Evolutionary conservation across 2,329 filamentous ascomycete genomes (phyloP).

Genomic region (Apiospora sp.): DNA sequence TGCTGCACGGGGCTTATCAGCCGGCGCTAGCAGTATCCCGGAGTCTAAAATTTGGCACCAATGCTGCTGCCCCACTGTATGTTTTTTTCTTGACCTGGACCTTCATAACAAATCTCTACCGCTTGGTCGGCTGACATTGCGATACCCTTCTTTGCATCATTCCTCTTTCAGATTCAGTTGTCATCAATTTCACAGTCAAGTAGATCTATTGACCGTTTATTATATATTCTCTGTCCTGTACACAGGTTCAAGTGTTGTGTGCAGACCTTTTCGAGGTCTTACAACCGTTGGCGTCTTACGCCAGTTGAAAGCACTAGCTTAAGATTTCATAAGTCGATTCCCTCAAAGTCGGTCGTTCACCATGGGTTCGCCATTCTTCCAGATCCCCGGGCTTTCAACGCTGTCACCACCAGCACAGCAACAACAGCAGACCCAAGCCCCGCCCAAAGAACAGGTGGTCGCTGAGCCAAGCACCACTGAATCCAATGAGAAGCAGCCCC

Average conservation of each 20-base stretch:
- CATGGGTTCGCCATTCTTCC: slow-evolving; percentile 34
- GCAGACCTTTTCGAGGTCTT: background rate
- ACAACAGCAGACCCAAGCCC: slow-evolving; percentile 16
- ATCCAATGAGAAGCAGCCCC: background rate
- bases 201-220: background rate
- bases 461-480: background rate
- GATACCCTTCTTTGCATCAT: slow-evolving; percentile 13
- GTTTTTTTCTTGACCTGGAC: slow-evolving; percentile 12
- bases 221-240: background rate
- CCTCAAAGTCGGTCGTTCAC: background rate
- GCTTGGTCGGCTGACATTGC: background rate
- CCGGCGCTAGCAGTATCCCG: slow-evolving; percentile 16
- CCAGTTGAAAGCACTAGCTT: background rate
- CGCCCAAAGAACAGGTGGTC: slow-evolving; percentile 5
- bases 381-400: slow-evolving; percentile 41
- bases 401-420: slow-evolving; percentile 27
- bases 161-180: background rate
- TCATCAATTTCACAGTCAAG: background rate
- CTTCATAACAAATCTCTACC: slow-evolving; percentile 13
- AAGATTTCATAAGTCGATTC: background rate
- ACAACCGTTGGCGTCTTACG: background rate
- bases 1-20: slow-evolving; percentile 15
- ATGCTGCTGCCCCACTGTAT: background rate
- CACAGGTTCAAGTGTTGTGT: background rate
- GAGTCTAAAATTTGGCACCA: slow-evolving; percentile 2